Evolutionary conservation across 768 basidiomycete species (phyloP).

Genomic region (Lactarius trivialis): DNA sequence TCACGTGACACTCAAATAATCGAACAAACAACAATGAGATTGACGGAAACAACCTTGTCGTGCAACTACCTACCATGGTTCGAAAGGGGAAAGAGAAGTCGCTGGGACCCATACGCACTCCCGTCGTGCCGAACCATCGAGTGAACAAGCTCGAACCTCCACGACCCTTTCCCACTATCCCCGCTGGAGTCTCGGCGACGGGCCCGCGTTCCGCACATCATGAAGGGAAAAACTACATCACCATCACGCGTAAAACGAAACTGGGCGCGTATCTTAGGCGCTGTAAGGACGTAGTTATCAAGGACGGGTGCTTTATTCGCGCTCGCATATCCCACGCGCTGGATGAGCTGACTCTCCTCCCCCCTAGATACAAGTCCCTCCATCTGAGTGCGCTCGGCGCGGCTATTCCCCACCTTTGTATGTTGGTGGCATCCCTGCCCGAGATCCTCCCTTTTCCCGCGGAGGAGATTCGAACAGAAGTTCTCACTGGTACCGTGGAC

Average conservation of each 20-base stretch:
- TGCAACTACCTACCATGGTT: background rate
- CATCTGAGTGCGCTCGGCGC: constrained; percentile 82
- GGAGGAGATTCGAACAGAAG: constrained; percentile 55
- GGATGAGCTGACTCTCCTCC: background rate
- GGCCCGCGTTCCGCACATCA: constrained; percentile 73
- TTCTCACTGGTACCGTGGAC: constrained; percentile 63
- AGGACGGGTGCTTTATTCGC: constrained; percentile 52
- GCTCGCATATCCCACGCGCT: background rate
- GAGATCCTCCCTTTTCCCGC: constrained; percentile 59
- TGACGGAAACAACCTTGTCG: background rate
- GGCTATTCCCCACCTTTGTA: constrained; percentile 75
- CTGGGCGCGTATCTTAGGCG: constrained; percentile 68
- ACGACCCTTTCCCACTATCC: constrained; percentile 71
- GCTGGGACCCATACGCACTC: constrained; percentile 1
- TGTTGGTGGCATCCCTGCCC: constrained; percentile 64
- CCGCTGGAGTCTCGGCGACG: constrained; percentile 67
- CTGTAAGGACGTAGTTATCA: constrained; percentile 65
- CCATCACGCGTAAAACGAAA: constrained; percentile 69
- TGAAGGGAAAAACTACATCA: constrained; percentile 78
- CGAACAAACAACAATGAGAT: background rate
- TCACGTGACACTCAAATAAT: background rate
- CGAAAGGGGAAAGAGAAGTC: constrained; percentile 15
- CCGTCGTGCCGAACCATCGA: constrained; percentile 25
- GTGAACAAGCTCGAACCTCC: constrained; percentile 66
- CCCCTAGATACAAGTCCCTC: constrained; percentile 58